A percentile compares a stretch with the other conserved stretches of the same genome.
Evolutionary conservation across 1,284 basidiomycete species (phyloP).

Genomic region (Exsudoporus floridanus): DNA sequence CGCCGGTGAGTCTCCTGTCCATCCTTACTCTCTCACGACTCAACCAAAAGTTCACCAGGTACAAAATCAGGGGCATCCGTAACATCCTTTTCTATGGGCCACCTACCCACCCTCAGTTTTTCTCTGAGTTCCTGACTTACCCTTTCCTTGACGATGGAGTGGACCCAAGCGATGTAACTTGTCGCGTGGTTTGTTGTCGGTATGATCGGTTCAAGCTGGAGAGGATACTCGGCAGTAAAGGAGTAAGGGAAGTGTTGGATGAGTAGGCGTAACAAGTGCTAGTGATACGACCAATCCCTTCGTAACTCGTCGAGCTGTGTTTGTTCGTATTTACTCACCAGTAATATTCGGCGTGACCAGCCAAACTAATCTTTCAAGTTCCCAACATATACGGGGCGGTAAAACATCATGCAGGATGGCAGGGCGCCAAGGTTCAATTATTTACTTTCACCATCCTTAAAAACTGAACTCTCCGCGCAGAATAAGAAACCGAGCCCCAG

Average conservation of each 20-base stretch:
- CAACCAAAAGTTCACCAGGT: conserved; percentile 46
- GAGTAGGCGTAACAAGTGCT: not conserved
- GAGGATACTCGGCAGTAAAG: conserved; percentile 52
- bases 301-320: not conserved
- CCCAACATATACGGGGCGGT: not conserved
- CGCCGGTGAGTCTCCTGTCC: conserved; percentile 55
- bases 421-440: conserved; percentile 48
- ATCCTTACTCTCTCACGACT: conserved; percentile 4
- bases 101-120: conserved; percentile 89
- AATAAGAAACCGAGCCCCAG: conserved; percentile 93
- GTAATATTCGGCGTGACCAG: not conserved
- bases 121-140: conserved; percentile 83
- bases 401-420: conserved; percentile 50
- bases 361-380: not conserved
- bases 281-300: not conserved
- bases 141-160: conserved; percentile 83
- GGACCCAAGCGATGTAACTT: conserved; percentile 79
- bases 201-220: conserved; percentile 89
- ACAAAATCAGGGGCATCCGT: conserved; percentile 87
- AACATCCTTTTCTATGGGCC: conserved; percentile 93
- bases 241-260: conserved; percentile 19
- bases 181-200: conserved; percentile 77
- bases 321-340: conserved; percentile 23
- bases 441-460: not conserved
- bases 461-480: conserved; percentile 37